Conservation (phyloP, 2,329 filamentous ascomycete genomes). For the Colletotrichum lini region DNA sequence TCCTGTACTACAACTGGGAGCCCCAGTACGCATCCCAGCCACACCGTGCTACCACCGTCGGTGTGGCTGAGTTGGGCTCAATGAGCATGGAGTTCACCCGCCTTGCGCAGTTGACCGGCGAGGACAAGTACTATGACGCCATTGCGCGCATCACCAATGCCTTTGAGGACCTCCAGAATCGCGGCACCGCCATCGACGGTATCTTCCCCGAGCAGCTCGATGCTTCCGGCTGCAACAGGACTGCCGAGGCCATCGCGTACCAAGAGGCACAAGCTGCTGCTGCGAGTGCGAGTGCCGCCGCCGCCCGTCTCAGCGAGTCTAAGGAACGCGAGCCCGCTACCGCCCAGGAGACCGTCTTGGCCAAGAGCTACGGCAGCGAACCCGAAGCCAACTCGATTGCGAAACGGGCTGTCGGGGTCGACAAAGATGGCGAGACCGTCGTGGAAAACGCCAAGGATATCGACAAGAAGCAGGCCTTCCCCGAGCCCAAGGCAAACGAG, state of each 20-base stretch:
- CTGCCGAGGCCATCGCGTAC: conserved; percentile 53
- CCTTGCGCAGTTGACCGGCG: conserved; percentile 85
- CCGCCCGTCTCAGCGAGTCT: conserved; percentile 43
- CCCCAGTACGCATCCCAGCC: conserved; percentile 75
- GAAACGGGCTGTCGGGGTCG: conserved; percentile 19
- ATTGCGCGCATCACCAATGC: conserved; percentile 88
- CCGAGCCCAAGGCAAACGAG: conserved; percentile 26
- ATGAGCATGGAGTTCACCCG: conserved; percentile 91
- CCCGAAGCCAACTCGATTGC: conserved; percentile 7
- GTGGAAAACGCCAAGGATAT: conserved; percentile 18
- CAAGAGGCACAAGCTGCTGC: conserved; percentile 54
- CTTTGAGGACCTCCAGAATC: conserved; percentile 81
- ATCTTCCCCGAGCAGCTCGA: conserved; percentile 86
- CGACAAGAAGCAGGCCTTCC: conserved; percentile 24
- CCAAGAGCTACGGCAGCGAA: conserved; percentile 19
- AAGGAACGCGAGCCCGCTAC: conserved; percentile 44
- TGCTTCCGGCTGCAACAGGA: conserved; percentile 81
- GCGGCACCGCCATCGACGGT: conserved; percentile 78
- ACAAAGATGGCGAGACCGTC: conserved; percentile 52
- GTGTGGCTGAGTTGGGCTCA: conserved; percentile 81
- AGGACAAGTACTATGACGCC: conserved; percentile 90
- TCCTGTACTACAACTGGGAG: conserved; percentile 84
- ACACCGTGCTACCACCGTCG: conserved; percentile 72
- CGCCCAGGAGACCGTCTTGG: conserved; percentile 14
- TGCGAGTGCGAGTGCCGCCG: conserved; percentile 43